Conservation (phyloP, 805 yeast genomes). For the Starmerella stigmatis region DNA sequence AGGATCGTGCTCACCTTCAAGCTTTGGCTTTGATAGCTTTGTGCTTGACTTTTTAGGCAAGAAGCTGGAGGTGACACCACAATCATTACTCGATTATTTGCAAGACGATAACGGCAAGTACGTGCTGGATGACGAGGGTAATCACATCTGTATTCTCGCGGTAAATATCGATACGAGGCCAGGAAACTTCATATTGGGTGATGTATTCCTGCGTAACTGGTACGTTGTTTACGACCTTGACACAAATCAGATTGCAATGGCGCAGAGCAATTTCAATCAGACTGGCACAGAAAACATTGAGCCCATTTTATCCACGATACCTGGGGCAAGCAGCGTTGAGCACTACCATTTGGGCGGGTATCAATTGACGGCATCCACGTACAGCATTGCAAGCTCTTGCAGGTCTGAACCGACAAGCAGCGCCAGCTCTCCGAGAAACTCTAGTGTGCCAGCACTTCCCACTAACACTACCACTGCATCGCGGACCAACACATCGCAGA, state of each 20-base stretch:
- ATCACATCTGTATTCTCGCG: constrained; percentile 22
- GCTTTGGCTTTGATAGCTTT: constrained; percentile 26
- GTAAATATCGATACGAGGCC: constrained; percentile 26
- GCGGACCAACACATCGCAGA: no score
- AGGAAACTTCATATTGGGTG: constrained; percentile 44
- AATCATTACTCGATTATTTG: constrained; percentile 10
- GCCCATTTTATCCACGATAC: constrained; percentile 15
- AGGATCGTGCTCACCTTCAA: constrained; percentile 31
- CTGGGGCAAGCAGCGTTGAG: constrained; percentile 16
- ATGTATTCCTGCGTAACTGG: constrained; percentile 51
- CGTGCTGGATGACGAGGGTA: not conserved
- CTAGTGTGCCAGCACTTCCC: not conserved
- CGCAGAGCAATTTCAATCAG: constrained; percentile 35
- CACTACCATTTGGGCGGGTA: not conserved
- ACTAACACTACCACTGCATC: no score
- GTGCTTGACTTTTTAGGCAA: constrained; percentile 44
- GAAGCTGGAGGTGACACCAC: constrained; percentile 38
- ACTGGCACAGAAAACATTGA: constrained; percentile 23
- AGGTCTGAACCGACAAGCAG: not conserved
- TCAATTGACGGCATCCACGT: not conserved
- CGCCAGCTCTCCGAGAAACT: not conserved
- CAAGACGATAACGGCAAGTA: constrained; percentile 13
- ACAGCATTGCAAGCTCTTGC: not conserved
- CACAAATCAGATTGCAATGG: constrained; percentile 45
- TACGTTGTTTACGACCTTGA: constrained; percentile 62